A percentile compares a stretch with the other conserved stretches of the same genome.
phyloP scores from a whole-genome alignment of 2,329 filamentous ascomycete genomes.

The Aspergillus unguis region DNA sequence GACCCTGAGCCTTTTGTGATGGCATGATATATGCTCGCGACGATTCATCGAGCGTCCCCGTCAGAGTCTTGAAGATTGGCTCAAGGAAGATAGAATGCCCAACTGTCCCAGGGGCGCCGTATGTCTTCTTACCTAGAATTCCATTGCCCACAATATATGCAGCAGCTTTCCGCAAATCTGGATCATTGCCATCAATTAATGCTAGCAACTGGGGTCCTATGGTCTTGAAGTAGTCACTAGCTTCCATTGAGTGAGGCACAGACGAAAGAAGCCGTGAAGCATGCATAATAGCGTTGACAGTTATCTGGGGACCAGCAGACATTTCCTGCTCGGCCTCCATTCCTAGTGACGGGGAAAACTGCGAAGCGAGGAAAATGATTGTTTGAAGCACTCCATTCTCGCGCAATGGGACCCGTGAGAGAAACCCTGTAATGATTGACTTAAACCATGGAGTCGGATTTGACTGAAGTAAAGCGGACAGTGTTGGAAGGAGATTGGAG shows the following conservation, averaged over 20 bases:
- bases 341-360: slow-evolving; percentile 40
- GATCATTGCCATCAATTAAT: slow-evolving; percentile 40
- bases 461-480: slow-evolving; percentile 38
- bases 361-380: slow-evolving; percentile 42
- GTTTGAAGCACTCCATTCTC: slow-evolving; percentile 41
- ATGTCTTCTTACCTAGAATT: slow-evolving; percentile 40
- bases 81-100: slow-evolving; percentile 43
- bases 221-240: slow-evolving; percentile 35
- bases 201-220: slow-evolving; percentile 40
- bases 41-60: slow-evolving; percentile 27
- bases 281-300: slow-evolving; percentile 45
- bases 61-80: slow-evolving; percentile 39
- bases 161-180: slow-evolving; percentile 40
- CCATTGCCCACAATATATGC: slow-evolving; percentile 44
- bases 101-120: slow-evolving; percentile 39
- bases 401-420: slow-evolving; percentile 41
- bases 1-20: background rate
- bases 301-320: slow-evolving; percentile 39
- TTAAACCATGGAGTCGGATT: slow-evolving; percentile 41
- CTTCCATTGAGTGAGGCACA: slow-evolving; percentile 38
- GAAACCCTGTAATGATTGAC: slow-evolving; percentile 31
- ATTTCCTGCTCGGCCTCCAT: slow-evolving; percentile 28
- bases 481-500: slow-evolving; percentile 31
- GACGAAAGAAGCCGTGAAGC: slow-evolving; percentile 42
- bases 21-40: slow-evolving; percentile 28